A percentile compares a stretch with the other conserved stretches of the same genome.
Evolutionary conservation across 2,329 filamentous ascomycete genomes (phyloP).

Genomic region (Curvularia hawaiiensis): DNA sequence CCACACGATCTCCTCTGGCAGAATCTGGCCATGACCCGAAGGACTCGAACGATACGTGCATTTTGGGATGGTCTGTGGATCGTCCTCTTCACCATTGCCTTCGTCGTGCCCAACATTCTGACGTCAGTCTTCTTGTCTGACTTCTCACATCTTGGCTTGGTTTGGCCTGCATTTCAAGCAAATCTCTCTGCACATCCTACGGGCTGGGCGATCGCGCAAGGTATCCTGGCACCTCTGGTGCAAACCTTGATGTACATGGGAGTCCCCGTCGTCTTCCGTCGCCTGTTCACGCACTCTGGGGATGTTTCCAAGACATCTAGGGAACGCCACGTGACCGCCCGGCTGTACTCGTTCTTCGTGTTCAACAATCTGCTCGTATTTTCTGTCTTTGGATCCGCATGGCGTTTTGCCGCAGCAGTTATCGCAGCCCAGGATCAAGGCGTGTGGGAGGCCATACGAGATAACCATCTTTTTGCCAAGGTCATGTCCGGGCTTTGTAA

Average conservation of each 20-base stretch:
- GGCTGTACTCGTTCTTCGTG: slow-evolving; percentile 95
- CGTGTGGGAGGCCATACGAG: slow-evolving; percentile 70
- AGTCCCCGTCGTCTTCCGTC: slow-evolving; percentile 87
- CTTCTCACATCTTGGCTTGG: slow-evolving; percentile 75
- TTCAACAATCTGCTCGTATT: slow-evolving; percentile 97
- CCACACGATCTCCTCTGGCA: slow-evolving; percentile 96
- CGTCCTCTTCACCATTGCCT: slow-evolving; percentile 76
- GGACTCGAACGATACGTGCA: slow-evolving; percentile 70
- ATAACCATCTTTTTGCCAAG: slow-evolving; percentile 66
- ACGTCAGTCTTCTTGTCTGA: slow-evolving; percentile 94
- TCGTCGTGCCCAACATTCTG: slow-evolving; percentile 89
- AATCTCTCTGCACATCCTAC: slow-evolving; percentile 67
- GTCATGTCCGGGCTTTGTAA: slow-evolving; percentile 78
- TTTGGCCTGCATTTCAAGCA: slow-evolving; percentile 78
- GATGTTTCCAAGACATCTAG: slow-evolving; percentile 91
- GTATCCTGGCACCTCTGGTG: slow-evolving; percentile 84
- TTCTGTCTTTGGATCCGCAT: slow-evolving; percentile 87
- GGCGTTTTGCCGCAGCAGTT: slow-evolving; percentile 73
- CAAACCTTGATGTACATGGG: slow-evolving; percentile 85
- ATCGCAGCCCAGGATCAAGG: slow-evolving; percentile 59
- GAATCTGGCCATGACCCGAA: slow-evolving; percentile 77
- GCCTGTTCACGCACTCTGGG: slow-evolving; percentile 79
- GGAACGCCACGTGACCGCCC: slow-evolving; percentile 82
- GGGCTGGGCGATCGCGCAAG: slow-evolving; percentile 87
- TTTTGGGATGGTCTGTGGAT: slow-evolving; percentile 87